Evolutionary conservation across 2,329 filamentous ascomycete genomes (phyloP), one percentile per base, ranked within the genome.

Genomic region (Colletotrichum chrysophilum): DNA sequence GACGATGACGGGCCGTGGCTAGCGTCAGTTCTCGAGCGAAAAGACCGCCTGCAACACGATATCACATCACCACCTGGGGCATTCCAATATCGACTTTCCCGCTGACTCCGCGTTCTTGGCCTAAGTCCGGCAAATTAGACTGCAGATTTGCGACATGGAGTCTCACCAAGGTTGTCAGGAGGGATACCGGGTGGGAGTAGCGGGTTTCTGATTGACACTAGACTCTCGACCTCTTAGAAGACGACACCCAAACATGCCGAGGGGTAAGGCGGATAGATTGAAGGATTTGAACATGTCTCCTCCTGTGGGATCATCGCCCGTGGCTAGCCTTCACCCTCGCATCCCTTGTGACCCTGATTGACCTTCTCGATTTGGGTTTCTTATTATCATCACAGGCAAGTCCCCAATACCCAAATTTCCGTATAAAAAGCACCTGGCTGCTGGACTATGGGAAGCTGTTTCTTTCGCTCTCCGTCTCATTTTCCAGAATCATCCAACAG

Each of bases 171-270:
- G 26, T 43, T 10, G 24, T 13, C 18, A 55, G 24, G 58, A 61
- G 52, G 28, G 36, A 14, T 55, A 21, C 18, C 58, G 10, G 36
- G 61, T 32, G 30, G 48, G 71, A 71, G 67, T 71, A 67, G 72
- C 67, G 67, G 72, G 72, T 74, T 74, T 74, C 72, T 74, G 61
- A 71, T 66, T 70, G 21, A 74, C 34, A 24, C 18, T 69, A 24
- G 52, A 60, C 34, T 28, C 36, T 71, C 55, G 34, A 36, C 21
- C 43, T 21, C 12, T 13, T 3, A 4, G 34, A 48, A 12, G 16
- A 55, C 21, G 12, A 9, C 16, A 55, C 52, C 52, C 16, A 61
- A 66, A 28, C 21, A 60, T 61, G 34, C 61, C 61, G 43, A 32
- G n/a, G 48, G 60, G 43, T 28, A 58, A 26, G 32, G 48, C 43